Percentiles rank a stretch among this genome's conserved stretches.
phyloP scores from a whole-genome alignment of 768 basidiomycete species.

The Kwoniella sp. region DNA sequence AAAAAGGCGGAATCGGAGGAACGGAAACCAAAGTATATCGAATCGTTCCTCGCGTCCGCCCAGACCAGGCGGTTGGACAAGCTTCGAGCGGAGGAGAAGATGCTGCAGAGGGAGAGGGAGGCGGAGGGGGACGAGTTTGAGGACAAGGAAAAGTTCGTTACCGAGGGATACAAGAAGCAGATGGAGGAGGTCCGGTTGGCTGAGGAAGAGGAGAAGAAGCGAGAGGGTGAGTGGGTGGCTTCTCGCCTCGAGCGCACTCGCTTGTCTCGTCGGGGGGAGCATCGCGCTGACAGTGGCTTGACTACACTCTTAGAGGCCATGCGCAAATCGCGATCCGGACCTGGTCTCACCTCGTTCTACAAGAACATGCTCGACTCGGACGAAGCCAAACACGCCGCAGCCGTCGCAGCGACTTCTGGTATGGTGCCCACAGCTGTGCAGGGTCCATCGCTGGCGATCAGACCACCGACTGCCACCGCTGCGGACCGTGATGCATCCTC shows the following conservation, averaged over 20 bases:
- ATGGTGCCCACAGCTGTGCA: slow-evolving; percentile 5
- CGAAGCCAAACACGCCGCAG: slow-evolving; percentile 64
- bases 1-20: slow-evolving; percentile 73
- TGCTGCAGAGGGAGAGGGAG: slow-evolving; percentile 89
- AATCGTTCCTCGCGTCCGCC: slow-evolving; percentile 69
- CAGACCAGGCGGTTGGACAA: slow-evolving; percentile 83
- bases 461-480: slow-evolving; percentile 27
- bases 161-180: slow-evolving; percentile 93
- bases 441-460: slow-evolving; percentile 42
- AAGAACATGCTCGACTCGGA: slow-evolving; percentile 48
- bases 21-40: slow-evolving; percentile 94
- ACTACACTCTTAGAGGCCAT: slow-evolving; percentile 37
- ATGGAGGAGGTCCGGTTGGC: slow-evolving; percentile 84
- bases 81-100: slow-evolving; percentile 92
- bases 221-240: slow-evolving; percentile 65
- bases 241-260: neutral
- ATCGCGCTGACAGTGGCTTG: neutral
- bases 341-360: slow-evolving; percentile 51
- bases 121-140: slow-evolving; percentile 86
- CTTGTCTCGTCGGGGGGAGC: neutral
- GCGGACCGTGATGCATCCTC: slow-evolving; percentile 20
- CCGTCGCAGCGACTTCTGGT: slow-evolving; percentile 62
- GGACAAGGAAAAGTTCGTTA: slow-evolving; percentile 96
- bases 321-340: slow-evolving; percentile 44
- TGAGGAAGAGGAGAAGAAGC: slow-evolving; percentile 83